Evolutionary conservation across 2,329 filamentous ascomycete species (phyloP).

Genomic region (Cytospora piceicola): DNA sequence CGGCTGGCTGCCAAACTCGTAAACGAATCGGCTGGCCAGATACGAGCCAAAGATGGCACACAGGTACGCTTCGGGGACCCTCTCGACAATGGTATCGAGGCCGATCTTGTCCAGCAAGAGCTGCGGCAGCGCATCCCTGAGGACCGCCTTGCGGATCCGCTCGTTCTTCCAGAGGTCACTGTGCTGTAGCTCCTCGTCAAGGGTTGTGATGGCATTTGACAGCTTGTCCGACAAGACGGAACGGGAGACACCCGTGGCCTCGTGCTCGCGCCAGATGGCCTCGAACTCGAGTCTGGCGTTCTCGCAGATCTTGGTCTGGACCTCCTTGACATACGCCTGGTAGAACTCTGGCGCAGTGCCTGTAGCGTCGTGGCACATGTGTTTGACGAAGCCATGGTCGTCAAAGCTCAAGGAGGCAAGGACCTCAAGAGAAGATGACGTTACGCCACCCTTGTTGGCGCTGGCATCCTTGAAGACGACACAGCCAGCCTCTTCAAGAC

Average conservation of each 20-base stretch:
- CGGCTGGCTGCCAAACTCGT: constrained; percentile 88
- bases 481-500: constrained; percentile 92
- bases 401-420: constrained; percentile 94
- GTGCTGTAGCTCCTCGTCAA: constrained; percentile 94
- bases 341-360: constrained; percentile 89
- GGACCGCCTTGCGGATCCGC: constrained; percentile 74
- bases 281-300: constrained; percentile 96
- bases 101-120: constrained; percentile 88
- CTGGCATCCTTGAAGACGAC: constrained; percentile 97
- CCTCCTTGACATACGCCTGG: constrained; percentile 86
- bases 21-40: constrained; percentile 93
- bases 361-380: constrained; percentile 83
- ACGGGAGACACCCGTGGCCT: constrained; percentile 76
- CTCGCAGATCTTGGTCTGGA: constrained; percentile 87
- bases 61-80: constrained; percentile 91
- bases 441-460: constrained; percentile 98
- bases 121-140: constrained; percentile 83
- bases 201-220: constrained; percentile 88
- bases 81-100: constrained; percentile 80
- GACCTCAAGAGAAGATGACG: constrained; percentile 94
- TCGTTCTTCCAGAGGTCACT: constrained; percentile 90
- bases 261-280: constrained; percentile 95
- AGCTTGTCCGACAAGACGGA: constrained; percentile 92
- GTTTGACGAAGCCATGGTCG: constrained; percentile 80
- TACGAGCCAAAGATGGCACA: constrained; percentile 96